Conservation (phyloP, 148 eudicot species). For the Rhododendron mucronatum region DNA sequence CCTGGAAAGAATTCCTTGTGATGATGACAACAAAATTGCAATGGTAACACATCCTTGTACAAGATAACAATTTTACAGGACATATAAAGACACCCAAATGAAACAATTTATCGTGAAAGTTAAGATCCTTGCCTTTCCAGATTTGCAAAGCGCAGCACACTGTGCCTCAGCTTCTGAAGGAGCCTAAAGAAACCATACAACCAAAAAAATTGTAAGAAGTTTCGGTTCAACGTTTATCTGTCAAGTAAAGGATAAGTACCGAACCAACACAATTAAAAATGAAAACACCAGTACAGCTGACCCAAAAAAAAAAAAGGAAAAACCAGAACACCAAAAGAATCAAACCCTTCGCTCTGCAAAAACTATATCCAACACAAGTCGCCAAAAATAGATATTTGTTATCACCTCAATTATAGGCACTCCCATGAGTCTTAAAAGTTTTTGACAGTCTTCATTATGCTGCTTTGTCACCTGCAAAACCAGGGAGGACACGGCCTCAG, state of each 20-base stretch:
- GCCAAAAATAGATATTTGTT: neutral
- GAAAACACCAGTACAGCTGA: neutral
- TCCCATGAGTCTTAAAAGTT: constrained; percentile 86
- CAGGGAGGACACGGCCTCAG: neutral
- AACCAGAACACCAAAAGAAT: neutral
- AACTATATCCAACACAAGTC: neutral
- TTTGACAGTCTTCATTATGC: constrained; percentile 95
- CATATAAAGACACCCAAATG: neutral
- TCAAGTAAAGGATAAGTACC: neutral
- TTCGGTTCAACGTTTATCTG: neutral
- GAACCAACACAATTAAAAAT: neutral
- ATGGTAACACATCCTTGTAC: neutral
- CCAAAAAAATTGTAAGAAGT: neutral
- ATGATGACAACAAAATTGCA: neutral
- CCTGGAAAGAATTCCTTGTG: neutral
- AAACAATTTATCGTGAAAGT: neutral
- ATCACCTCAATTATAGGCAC: constrained; percentile 94
- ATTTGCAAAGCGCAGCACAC: constrained; percentile 93
- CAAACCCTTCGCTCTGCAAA: neutral
- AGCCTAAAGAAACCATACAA: constrained; percentile 46
- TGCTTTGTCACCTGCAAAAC: constrained; percentile 73
- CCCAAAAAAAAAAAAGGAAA: neutral
- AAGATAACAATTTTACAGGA: neutral
- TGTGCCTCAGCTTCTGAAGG: constrained; percentile 99
- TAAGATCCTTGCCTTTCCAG: constrained; percentile 62